Conservation (phyloP, 2,329 filamentous ascomycete genomes). For the Alternaria conjuncta region DNA sequence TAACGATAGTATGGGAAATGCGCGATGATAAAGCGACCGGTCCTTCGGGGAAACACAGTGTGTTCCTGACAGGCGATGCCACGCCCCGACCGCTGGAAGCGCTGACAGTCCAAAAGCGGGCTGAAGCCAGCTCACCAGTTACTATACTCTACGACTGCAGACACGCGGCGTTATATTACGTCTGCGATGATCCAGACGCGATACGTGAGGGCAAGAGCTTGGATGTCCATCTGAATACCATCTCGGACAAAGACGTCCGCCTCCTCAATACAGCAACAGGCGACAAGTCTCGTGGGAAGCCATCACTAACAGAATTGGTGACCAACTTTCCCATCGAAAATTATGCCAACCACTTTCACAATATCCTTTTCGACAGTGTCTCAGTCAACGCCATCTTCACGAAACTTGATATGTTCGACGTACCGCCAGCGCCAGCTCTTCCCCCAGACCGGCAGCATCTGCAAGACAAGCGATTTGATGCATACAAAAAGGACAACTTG, state of each 20-base stretch:
- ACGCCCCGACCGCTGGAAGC: not conserved
- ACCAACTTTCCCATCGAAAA: not conserved
- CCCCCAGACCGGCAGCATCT: not conserved
- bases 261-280: not conserved
- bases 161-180: conserved; percentile 17
- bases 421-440: not conserved
- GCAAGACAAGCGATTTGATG: not conserved
- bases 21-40: not conserved
- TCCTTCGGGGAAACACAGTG: conserved; percentile 10
- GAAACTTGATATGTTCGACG: not conserved
- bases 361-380: conserved; percentile 6
- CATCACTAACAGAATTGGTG: not conserved
- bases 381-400: not conserved
- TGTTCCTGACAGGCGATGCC: conserved; percentile 12
- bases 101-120: not conserved
- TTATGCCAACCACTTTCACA: conserved; percentile 6
- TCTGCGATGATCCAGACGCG: conserved; percentile 9
- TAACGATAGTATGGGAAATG: conserved; percentile 18
- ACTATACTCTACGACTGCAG: conserved; percentile 15
- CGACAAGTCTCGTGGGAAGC: not conserved
- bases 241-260: conserved; percentile 1
- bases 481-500: not conserved
- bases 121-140: not conserved
- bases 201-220: conserved; percentile 12
- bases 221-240: conserved; percentile 16